Conservation (phyloP, 1,139 yeast species). For the Arxiozyma slooffiae region DNA sequence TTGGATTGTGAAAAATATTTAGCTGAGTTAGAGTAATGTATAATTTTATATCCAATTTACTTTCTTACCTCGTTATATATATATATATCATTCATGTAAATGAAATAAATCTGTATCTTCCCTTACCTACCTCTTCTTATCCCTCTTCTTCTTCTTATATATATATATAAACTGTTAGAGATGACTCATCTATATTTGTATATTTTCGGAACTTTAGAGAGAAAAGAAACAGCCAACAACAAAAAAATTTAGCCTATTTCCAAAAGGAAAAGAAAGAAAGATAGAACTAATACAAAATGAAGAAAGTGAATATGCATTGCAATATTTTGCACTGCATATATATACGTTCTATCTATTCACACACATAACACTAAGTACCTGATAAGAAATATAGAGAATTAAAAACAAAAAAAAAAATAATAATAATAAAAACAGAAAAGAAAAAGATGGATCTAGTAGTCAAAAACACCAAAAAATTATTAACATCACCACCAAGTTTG, state of each 20-base stretch:
- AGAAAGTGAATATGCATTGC: too few relatives aligned
- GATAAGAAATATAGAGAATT: too few relatives aligned
- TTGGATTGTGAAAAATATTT: slow-evolving; percentile 83
- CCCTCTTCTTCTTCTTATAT: background rate
- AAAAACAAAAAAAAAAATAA: too few relatives aligned
- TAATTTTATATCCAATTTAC: background rate
- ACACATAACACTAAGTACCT: too few relatives aligned
- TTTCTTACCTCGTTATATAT: background rate
- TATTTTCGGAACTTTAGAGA: too few relatives aligned
- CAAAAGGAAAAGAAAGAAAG: background rate
- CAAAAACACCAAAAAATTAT: slow-evolving; percentile 20
- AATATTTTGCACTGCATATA: too few relatives aligned
- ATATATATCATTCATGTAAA: background rate
- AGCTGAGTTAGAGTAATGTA: slow-evolving; percentile 49
- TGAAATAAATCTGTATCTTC: background rate
- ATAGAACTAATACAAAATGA: too few relatives aligned
- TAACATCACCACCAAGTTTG: slow-evolving; percentile 19
- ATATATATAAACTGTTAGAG: background rate
- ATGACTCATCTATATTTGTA: background rate
- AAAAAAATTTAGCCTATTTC: background rate
- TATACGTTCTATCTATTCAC: too few relatives aligned
- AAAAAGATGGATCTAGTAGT: slow-evolving; percentile 6
- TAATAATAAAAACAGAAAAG: background rate
- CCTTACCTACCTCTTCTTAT: background rate
- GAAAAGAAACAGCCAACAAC: background rate